Percentiles rank a stretch among this genome's conserved stretches.
Conservation (phyloP, 768 basidiomycete genomes). For the Pleurotus cornucopiae region DNA sequence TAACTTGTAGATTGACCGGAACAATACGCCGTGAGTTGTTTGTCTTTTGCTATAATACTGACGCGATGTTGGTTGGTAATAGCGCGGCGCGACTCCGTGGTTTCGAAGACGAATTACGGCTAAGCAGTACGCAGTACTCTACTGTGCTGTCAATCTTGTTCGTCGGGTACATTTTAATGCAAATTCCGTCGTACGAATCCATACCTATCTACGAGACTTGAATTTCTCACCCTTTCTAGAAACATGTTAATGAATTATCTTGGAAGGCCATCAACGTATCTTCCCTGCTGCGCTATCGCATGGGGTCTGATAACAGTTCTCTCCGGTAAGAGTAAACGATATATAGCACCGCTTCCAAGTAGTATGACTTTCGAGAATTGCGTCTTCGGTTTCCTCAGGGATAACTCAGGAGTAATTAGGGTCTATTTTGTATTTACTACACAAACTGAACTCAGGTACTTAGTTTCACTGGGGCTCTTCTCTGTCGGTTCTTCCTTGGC, state of each 20-base stretch:
- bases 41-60: background rate
- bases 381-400: background rate
- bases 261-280: conserved; percentile 60
- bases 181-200: conserved; percentile 26
- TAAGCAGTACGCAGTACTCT: conserved; percentile 44
- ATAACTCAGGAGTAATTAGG: conserved; percentile 1
- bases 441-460: background rate
- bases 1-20: conserved; percentile 56
- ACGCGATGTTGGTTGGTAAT: background rate
- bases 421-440: too few relatives aligned
- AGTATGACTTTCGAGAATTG: background rate
- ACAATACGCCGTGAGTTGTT: conserved; percentile 53
- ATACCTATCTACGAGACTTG: background rate
- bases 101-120: conserved; percentile 44
- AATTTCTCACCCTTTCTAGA: conserved; percentile 25
- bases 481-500: conserved; percentile 49
- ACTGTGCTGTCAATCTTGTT: conserved; percentile 48
- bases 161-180: conserved; percentile 26
- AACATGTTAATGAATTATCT: conserved; percentile 67
- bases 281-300: conserved; percentile 56
- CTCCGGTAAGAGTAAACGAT: conserved; percentile 32
- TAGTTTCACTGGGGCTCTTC: conserved; percentile 36
- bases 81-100: conserved; percentile 55
- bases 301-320: conserved; percentile 58
- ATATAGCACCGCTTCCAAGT: background rate